phyloP scores from a whole-genome alignment of 2,329 filamentous ascomycete species.

The Piedraia hortae region DNA sequence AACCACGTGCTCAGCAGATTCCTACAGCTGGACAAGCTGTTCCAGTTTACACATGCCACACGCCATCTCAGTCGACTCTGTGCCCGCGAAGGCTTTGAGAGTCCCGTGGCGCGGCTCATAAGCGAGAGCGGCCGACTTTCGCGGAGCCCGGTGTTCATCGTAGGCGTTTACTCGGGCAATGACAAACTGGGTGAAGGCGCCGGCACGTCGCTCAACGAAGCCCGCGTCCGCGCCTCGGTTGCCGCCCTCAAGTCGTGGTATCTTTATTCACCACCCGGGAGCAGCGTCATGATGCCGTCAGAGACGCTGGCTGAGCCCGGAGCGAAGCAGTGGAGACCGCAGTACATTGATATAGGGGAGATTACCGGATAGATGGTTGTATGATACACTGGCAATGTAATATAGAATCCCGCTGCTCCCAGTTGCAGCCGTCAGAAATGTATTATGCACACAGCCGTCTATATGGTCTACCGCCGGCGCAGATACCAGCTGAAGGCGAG shows the following conservation, averaged over 20 bases:
- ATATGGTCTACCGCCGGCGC: conserved; percentile 45
- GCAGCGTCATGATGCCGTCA: conserved; percentile 24
- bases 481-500: conserved; percentile 89
- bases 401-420: no score
- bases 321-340: conserved; percentile 21
- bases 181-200: conserved; percentile 86
- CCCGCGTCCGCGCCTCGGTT: conserved; percentile 52
- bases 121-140: conserved; percentile 72
- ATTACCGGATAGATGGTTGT: conserved; percentile 16
- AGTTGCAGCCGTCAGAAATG: no score
- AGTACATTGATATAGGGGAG: conserved; percentile 29
- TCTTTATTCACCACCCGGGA: conserved; percentile 50
- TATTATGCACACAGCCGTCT: no score
- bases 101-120: conserved; percentile 61
- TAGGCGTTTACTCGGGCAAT: conserved; percentile 73
- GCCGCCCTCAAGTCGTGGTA: conserved; percentile 85
- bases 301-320: conserved; percentile 9
- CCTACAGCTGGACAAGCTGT: conserved; percentile 35
- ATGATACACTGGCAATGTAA: no score
- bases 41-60: conserved; percentile 61
- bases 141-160: conserved; percentile 69
- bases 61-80: conserved; percentile 64
- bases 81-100: conserved; percentile 64
- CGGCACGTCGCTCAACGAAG: conserved; percentile 50
- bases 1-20: conserved; percentile 41